Evolutionary conservation across 2,329 filamentous ascomycete species (phyloP), one percentile per base, ranked within the genome.

Genomic region (Mariannaea elegans): DNA sequence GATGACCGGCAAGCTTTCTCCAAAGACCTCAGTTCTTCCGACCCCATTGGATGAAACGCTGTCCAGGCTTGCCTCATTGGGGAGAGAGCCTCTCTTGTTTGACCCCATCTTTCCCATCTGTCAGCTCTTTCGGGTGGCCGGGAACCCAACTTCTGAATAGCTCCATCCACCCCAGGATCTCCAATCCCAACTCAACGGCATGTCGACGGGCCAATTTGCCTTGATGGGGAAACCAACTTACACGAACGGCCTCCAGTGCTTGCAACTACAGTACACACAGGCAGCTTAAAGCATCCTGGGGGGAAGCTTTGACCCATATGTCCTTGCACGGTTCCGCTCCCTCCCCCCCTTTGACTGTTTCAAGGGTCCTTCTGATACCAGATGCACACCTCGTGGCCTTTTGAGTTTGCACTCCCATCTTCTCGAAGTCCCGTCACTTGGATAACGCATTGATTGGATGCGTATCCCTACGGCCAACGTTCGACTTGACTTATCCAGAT

Each of bases 361-460:
- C 55, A 50, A 63, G 57, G 59, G 53, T 63, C 48, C 39, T 31
- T 32, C 24, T 47, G 42, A 56, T 61, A 39, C 58, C 42, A 57
- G 56, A 62, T 66, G 53, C 59, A 62, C 55, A 44, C 56, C 46
- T 56, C 61, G 49, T 48, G 38, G 45, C 42, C 47, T 49, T 41
- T 56, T 54, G 39, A 55, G 39, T 39, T 50, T 49, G 50, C 48
- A 61, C 56, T 53, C 45, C 21, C 44, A 32, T 27, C 51, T 53
- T 68, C 56, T 69, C 56, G 46, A 60, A 63, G 56, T 56, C 46
- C 55, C 46, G 13, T 48, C 44, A 44, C 56, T 46, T 31, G 47
- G 46, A 47, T 19, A 24, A 45, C 31, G 16, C 19, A 44, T 56
- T 50, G 46, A 70, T 70, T 70, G 67, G 65, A 48, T 23, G 42